Evolutionary conservation across 83 land plant genomes (phyloP).

Genomic region (Larix sibirica): DNA sequence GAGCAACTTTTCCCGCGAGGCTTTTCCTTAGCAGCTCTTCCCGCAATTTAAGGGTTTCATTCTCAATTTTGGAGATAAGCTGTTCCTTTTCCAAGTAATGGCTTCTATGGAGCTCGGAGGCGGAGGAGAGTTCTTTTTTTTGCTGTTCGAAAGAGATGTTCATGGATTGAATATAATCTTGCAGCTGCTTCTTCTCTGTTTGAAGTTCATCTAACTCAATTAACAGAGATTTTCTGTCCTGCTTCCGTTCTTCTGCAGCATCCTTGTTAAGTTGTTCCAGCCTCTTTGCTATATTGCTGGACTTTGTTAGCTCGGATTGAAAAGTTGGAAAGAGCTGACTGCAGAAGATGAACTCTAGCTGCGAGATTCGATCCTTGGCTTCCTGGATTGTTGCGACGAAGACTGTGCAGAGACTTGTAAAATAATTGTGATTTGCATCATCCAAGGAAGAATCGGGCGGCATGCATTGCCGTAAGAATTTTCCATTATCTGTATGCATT

Average conservation of each 20-base stretch:
- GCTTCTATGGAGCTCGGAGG: constrained; percentile 20
- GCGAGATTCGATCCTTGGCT: constrained; percentile 70
- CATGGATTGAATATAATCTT: constrained; percentile 25
- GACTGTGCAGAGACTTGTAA: constrained; percentile 61
- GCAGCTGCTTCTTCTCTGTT: constrained; percentile 22
- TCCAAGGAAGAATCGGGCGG: constrained; percentile 9
- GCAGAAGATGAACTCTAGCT: constrained; percentile 73
- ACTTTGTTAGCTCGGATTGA: constrained; percentile 34
- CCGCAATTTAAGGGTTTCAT: constrained; percentile 6
- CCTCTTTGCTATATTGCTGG: constrained; percentile 30
- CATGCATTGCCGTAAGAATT: too few relatives aligned
- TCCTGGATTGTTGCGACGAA: constrained; percentile 83
- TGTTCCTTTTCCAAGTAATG: constrained; percentile 29
- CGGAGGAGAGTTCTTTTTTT: constrained; percentile 14
- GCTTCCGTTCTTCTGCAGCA: constrained; percentile 46
- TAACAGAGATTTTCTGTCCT: constrained; percentile 32
- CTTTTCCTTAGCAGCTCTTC: constrained; percentile 24
- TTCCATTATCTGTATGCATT: too few relatives aligned
- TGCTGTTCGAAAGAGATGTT: constrained; percentile 24
- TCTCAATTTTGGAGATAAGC: constrained; percentile 18
- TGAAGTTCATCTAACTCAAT: constrained; percentile 40
- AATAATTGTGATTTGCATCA: constrained; percentile 29
- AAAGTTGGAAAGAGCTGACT: constrained; percentile 68
- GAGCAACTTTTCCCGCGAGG: constrained; percentile 23
- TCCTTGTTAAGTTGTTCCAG: constrained; percentile 35